Evolutionary conservation across 2,329 filamentous ascomycete species (phyloP), one percentile per base, ranked within the genome.

Genomic region (Chrysoporthe cubensis): DNA sequence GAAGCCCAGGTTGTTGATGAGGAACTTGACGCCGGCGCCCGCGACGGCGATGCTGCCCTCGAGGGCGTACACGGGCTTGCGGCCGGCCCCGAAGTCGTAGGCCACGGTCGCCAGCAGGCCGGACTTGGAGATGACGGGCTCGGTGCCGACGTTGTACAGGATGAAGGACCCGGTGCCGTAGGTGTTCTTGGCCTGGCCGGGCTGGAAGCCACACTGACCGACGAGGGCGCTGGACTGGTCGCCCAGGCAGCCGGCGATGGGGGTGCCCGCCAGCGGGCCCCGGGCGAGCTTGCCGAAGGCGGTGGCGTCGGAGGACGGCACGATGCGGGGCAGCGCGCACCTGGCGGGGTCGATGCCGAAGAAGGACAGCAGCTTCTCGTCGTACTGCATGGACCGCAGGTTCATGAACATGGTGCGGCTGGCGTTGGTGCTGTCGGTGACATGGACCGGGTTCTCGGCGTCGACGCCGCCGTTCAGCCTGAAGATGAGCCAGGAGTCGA

Each of bases 341-440:
- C 94, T 95, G 65, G 82, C 84, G 61, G 74, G 77, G 74, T 88
- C 85, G 70, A 97, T 86, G 58, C 87, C 87, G 79, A 97, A 97
- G 81, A 96, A 97, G 34, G 88, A 81, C 37, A 97, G 82, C 37
- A 97, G 85, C 52, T 84, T 84, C 66, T 93, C 88, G 76, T 95
- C 92, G 79, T 97, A 97, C 74, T 94, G 79, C 68, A 93, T 84
- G 13, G 90, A 94, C 73, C 89, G 85, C 65, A 97, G 84, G 80
- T 97, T 93, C 90, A 97, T 94, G 79, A 97, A 96, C 93, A 97
- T 96, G 69, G 94, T 97, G 75, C 94, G 85, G 64, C 91, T 95
- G 26, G 94, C 94, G 77, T 97, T 97, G 69, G 92, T 93, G 60
- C 90, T 88, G 78, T 97, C 94, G 0, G 94, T 96, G 67, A 97